Evolutionary conservation across 768 basidiomycete species (phyloP), one percentile per base, ranked within the genome.

Genomic region (Gymnopilus junonius): DNA sequence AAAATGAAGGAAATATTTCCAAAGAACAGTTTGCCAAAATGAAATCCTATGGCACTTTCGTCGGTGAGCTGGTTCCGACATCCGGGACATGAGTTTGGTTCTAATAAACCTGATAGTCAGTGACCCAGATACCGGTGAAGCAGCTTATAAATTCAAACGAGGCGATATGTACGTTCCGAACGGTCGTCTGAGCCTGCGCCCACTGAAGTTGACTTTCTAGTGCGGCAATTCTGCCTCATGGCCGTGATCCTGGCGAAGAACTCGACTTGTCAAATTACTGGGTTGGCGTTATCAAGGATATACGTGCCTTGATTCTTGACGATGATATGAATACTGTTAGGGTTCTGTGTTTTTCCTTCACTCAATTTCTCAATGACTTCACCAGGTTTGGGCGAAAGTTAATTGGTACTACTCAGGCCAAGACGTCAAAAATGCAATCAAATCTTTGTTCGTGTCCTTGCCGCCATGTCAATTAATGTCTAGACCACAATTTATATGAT

Each of bases 361-460:
- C 43, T 21, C 1, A 17, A 34, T 7, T 2, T 11, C 4, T 29
- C 21, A 42, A 37, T 32, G 2, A 21, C 8, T 37, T 46, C 14
- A 42, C 25, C 37, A 88, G 82, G 86, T 88, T 0, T 88, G 85
- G 84, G 78, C 75, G 0, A 70, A 65, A 10, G 79, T 89, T 0
- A 79, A 83, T 51, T 89, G 87, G 87, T 87, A 75, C 51, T 89
- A 85, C 71, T 77, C 81, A 1, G 77, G 79, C 0, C 53, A 73
- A n/a, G 87, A 89, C 35, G 80, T 84, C 0, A 73, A 75, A 0
- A 65, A 65, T 1, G 73, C 79, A 0, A 68, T 84, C 31, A 81
- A 82, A 31, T 81, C 83, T 1, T 85, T 87, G 85, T 87, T 59
- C 59, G 84, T 76, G 35, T 29, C 1, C 15, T 4, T n/a, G 12